Percentiles rank a stretch among this genome's conserved stretches.
These are phyloP conservation scores for Colletotrichum abscissum DNA, from an alignment of 2,329 filamentous ascomycete species.

Conservation along the genomic window DNA sequence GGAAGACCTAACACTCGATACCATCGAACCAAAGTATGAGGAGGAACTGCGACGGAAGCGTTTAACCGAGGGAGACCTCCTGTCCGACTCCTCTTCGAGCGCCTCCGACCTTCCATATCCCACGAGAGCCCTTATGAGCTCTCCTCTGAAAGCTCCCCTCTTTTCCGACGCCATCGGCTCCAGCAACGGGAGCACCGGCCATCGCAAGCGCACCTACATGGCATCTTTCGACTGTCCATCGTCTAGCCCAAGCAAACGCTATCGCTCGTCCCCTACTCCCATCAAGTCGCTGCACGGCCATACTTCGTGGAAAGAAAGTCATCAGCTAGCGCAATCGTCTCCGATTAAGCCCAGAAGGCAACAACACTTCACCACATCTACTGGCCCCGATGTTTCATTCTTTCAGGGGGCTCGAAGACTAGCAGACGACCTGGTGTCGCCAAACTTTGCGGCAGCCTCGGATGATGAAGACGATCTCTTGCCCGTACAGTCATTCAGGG, in stretches of 20 bases:
- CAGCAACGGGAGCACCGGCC: slow-evolving; percentile 74
- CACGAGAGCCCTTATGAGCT: slow-evolving; percentile 79
- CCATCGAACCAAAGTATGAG: slow-evolving; percentile 86
- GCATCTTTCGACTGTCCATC: slow-evolving; percentile 66
- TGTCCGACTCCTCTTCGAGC: slow-evolving; percentile 89
- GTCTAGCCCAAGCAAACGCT: slow-evolving; percentile 75
- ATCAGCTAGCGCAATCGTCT: slow-evolving; percentile 86
- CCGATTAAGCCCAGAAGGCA: slow-evolving; percentile 83
- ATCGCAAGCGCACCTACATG: slow-evolving; percentile 73
- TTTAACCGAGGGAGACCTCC: slow-evolving; percentile 75
- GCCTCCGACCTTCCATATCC: slow-evolving; percentile 82
- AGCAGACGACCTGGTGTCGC: slow-evolving; percentile 69
- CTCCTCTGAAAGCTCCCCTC: slow-evolving; percentile 83
- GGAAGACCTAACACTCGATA: slow-evolving; percentile 88
- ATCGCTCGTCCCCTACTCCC: slow-evolving; percentile 73
- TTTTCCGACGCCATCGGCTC: slow-evolving; percentile 86
- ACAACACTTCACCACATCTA: slow-evolving; percentile 78
- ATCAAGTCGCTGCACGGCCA: slow-evolving; percentile 67
- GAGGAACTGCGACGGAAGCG: slow-evolving; percentile 82
- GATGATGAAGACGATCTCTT: slow-evolving; percentile 89
- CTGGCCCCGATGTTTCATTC: slow-evolving; percentile 81
- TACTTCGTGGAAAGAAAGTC: slow-evolving; percentile 79
- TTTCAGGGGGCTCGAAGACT: slow-evolving; percentile 78
- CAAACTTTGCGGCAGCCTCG: slow-evolving; percentile 71
- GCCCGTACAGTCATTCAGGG: slow-evolving; percentile 78